Evolutionary conservation across 768 basidiomycete genomes (phyloP).

Genomic region (Mycena rebaudengoi): DNA sequence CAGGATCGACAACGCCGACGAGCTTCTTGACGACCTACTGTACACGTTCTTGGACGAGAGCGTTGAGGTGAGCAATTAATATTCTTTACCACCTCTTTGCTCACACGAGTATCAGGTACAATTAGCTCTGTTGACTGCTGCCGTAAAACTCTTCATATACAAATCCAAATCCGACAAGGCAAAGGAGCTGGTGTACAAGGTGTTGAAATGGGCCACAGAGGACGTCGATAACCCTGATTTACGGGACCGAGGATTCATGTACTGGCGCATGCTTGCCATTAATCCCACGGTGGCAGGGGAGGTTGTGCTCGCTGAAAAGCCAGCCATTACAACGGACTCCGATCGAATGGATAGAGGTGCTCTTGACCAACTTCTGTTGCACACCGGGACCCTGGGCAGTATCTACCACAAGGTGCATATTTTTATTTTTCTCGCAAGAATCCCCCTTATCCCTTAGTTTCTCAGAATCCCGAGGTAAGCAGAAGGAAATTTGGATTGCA

Average conservation of each 20-base stretch:
- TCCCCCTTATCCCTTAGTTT: not conserved
- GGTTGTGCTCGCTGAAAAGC: slow-evolving; percentile 93
- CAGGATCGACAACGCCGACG: slow-evolving; percentile 94
- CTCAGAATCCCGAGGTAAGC: slow-evolving; percentile 81
- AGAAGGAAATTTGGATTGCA: slow-evolving; percentile 18
- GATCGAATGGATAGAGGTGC: slow-evolving; percentile 97
- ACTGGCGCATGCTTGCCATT: slow-evolving; percentile 96
- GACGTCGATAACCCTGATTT: slow-evolving; percentile 98
- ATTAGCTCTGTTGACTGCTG: slow-evolving; percentile 91
- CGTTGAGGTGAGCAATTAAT: slow-evolving; percentile 75
- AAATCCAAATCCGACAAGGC: slow-evolving; percentile 84
- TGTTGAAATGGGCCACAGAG: slow-evolving; percentile 97
- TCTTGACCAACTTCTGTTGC: slow-evolving; percentile 91
- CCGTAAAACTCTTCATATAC: slow-evolving; percentile 96
- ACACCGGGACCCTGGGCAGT: slow-evolving; percentile 92
- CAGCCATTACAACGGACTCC: slow-evolving; percentile 96
- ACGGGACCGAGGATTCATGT: slow-evolving; percentile 98
- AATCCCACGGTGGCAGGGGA: slow-evolving; percentile 89
- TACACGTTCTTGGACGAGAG: slow-evolving; percentile 93
- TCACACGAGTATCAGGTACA: slow-evolving; percentile 72
- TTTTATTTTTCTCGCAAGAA: not conserved
- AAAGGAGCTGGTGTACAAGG: slow-evolving; percentile 92
- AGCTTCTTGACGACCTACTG: slow-evolving; percentile 90
- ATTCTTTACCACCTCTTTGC: not conserved
- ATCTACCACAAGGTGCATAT: slow-evolving; percentile 84